Evolutionary conservation across 306 rosid genomes (phyloP).

Genomic region (Ziziphus jujuba): DNA sequence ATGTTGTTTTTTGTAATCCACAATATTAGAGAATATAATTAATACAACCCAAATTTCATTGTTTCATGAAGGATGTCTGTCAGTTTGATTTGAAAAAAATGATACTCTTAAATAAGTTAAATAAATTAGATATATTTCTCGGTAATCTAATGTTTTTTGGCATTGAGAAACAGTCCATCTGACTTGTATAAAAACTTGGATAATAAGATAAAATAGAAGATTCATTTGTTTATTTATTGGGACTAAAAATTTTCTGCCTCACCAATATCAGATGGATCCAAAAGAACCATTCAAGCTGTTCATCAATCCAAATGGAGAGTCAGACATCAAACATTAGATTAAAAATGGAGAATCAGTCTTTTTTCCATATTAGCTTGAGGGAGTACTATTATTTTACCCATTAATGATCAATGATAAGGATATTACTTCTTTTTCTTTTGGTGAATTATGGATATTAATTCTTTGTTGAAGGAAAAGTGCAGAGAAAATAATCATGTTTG

Average conservation of each 20-base stretch:
- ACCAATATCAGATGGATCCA: conserved; percentile 45
- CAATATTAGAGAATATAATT: conserved; percentile 31
- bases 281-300: conserved; percentile 44
- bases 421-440: too few relatives aligned
- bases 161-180: conserved; percentile 41
- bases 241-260: conserved; percentile 25
- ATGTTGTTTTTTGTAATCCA: conserved; percentile 43
- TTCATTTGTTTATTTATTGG: conserved; percentile 68
- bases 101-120: too few relatives aligned
- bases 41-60: conserved; percentile 36
- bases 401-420: conserved; percentile 1
- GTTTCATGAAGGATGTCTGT: conserved; percentile 71
- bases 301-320: conserved; percentile 23
- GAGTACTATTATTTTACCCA: conserved; percentile 1
- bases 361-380: not conserved
- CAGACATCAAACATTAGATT: conserved; percentile 17
- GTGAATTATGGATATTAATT: not conserved
- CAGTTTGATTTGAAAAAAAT: conserved; percentile 45
- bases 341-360: not conserved
- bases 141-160: conserved; percentile 30
- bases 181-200: conserved; percentile 37
- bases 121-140: conserved; percentile 11
- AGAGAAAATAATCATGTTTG: not conserved
- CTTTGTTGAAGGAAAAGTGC: conserved; percentile 2
- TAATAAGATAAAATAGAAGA: conserved; percentile 76